Percentiles rank a stretch among this genome's conserved stretches.
phyloP scores from a whole-genome alignment of 495 filamentous ascomycete species.

The Aspergillus panamensis region DNA sequence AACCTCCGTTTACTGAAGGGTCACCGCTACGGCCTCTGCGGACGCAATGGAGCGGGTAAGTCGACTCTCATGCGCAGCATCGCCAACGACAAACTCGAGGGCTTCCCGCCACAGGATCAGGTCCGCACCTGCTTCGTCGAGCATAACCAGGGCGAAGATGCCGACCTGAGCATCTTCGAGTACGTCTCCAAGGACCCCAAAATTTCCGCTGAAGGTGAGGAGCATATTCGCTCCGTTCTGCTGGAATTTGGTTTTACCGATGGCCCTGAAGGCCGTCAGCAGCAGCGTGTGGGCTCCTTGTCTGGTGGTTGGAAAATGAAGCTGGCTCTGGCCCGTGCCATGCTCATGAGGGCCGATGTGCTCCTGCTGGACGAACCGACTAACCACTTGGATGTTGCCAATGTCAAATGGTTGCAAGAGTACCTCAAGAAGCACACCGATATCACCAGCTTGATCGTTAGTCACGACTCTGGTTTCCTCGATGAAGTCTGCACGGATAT shows the following conservation, averaged over 20 bases:
- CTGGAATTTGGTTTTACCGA: slow-evolving; percentile 90
- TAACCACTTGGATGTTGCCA: slow-evolving; percentile 95
- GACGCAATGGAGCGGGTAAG: slow-evolving; percentile 95
- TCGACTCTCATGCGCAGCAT: slow-evolving; percentile 98
- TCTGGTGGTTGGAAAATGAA: slow-evolving; percentile 99
- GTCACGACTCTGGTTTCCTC: slow-evolving; percentile 96
- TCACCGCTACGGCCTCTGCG: slow-evolving; percentile 94
- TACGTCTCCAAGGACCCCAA: slow-evolving; percentile 82
- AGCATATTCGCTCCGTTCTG: slow-evolving; percentile 78
- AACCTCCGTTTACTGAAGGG: slow-evolving; percentile 92
- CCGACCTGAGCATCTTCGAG: slow-evolving; percentile 89
- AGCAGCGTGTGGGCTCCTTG: slow-evolving; percentile 83
- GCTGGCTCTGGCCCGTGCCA: slow-evolving; percentile 90
- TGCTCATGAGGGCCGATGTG: slow-evolving; percentile 95
- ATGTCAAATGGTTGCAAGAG: slow-evolving; percentile 91
- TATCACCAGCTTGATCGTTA: slow-evolving; percentile 96
- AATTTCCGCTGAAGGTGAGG: slow-evolving; percentile 66
- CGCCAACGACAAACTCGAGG: slow-evolving; percentile 90
- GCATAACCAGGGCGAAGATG: slow-evolving; percentile 97
- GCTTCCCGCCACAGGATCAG: slow-evolving; percentile 86
- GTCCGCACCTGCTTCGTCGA: slow-evolving; percentile 97
- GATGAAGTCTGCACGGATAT: slow-evolving; percentile 98
- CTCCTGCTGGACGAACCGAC: slow-evolving; percentile 97
- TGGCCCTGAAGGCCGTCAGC: slow-evolving; percentile 83
- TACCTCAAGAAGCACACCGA: slow-evolving; percentile 95